Conservation (phyloP, 257 asterid species). For the Phtheirospermum japonicum region DNA sequence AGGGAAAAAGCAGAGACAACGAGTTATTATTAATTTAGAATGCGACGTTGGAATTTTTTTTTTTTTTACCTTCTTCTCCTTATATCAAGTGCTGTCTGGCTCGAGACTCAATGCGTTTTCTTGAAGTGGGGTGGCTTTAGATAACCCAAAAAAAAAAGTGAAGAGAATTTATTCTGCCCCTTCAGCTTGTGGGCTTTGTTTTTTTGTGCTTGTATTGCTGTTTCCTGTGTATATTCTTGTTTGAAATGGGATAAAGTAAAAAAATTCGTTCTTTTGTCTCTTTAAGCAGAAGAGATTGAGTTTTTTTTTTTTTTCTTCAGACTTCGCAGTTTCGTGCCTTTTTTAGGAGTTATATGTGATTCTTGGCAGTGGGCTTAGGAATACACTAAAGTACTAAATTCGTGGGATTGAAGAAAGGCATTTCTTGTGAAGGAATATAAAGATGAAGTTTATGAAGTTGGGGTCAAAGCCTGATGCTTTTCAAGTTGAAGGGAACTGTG, state of each 20-base stretch:
- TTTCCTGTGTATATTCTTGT: slow-evolving; percentile 31
- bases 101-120: slow-evolving; percentile 39
- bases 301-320: slow-evolving; percentile 32
- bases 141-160: too few species aligned
- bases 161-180: slow-evolving; percentile 24
- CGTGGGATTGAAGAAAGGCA: slow-evolving; percentile 16
- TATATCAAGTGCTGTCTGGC: slow-evolving; percentile 31
- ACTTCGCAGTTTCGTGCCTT: slow-evolving; percentile 30
- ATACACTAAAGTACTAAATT: too few species aligned
- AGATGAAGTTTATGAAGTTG: slow-evolving; percentile 92
- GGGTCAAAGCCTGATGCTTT: slow-evolving; percentile 94
- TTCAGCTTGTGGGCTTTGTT: slow-evolving; percentile 34
- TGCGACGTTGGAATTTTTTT: neutral
- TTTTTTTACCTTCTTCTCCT: neutral
- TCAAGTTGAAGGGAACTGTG: slow-evolving; percentile 61
- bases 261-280: slow-evolving; percentile 38
- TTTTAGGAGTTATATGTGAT: slow-evolving; percentile 31
- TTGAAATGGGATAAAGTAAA: slow-evolving; percentile 29
- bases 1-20: neutral
- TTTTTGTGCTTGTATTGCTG: slow-evolving; percentile 43
- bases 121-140: slow-evolving; percentile 18
- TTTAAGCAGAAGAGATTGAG: slow-evolving; percentile 34
- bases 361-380: slow-evolving; percentile 23
- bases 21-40: neutral
- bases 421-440: slow-evolving; percentile 26